These are phyloP conservation scores for Cyamopsis tetragonoloba DNA, from an alignment of 306 rosid species.

Conservation along the genomic window DNA sequence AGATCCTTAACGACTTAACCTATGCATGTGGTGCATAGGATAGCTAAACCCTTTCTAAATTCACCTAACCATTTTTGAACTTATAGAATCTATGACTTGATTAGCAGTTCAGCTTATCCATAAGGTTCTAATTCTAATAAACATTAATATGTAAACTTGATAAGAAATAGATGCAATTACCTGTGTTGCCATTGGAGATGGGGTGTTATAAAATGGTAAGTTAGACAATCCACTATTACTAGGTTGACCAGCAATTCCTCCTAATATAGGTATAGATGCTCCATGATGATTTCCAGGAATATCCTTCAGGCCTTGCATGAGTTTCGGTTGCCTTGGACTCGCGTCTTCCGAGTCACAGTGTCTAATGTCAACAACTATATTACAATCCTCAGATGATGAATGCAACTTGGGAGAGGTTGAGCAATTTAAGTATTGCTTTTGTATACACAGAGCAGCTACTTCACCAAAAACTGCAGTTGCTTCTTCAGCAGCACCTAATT, in stretches of 20 bases:
- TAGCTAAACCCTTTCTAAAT: too few species aligned
- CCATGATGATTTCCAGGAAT: slow-evolving; percentile 70
- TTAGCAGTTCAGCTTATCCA: slow-evolving; percentile 2
- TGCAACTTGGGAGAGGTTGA: slow-evolving; percentile 46
- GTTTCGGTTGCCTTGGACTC: slow-evolving; percentile 68
- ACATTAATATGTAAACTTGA: background rate
- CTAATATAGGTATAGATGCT: slow-evolving; percentile 38
- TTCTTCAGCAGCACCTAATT: slow-evolving; percentile 90
- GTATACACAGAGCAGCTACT: slow-evolving; percentile 78
- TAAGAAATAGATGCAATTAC: slow-evolving; percentile 39
- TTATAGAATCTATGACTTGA: background rate
- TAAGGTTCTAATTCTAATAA: background rate
- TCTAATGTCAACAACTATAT: slow-evolving; percentile 51
- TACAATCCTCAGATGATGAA: slow-evolving; percentile 55
- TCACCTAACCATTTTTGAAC: slow-evolving; percentile 5
- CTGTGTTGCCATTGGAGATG: slow-evolving; percentile 84
- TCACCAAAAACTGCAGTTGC: slow-evolving; percentile 89
- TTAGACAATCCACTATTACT: slow-evolving; percentile 56
- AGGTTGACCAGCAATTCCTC: slow-evolving; percentile 66
- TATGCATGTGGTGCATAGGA: too few species aligned
- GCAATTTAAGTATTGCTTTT: slow-evolving; percentile 71
- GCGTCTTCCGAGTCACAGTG: slow-evolving; percentile 51
- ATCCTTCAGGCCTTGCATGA: slow-evolving; percentile 67
- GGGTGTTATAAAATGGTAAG: slow-evolving; percentile 78
- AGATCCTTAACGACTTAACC: too few species aligned